Conservation (phyloP, 2,329 filamentous ascomycete species). For the Monilinia fructigena region DNA sequence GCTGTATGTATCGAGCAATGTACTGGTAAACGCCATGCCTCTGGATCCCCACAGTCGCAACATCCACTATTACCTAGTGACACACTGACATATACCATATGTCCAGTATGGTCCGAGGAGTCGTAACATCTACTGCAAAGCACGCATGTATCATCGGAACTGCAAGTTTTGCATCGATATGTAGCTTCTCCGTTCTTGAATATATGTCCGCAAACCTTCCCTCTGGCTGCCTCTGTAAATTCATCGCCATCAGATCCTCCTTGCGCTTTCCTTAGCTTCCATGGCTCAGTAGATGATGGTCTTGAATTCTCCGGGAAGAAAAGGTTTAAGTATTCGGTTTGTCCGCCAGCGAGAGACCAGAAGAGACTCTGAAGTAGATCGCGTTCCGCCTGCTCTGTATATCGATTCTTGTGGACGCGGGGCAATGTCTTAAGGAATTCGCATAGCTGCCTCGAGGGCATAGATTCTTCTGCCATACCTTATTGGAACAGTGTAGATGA, state of each 20-base stretch:
- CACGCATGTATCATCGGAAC: slow-evolving; percentile 91
- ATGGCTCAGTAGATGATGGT: slow-evolving; percentile 52
- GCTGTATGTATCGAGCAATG: slow-evolving; percentile 92
- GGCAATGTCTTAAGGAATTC: slow-evolving; percentile 79
- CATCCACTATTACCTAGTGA: slow-evolving; percentile 91
- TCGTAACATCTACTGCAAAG: slow-evolving; percentile 94
- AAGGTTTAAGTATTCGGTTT: slow-evolving; percentile 69
- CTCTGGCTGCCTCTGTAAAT: slow-evolving; percentile 86
- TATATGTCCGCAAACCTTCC: slow-evolving; percentile 95
- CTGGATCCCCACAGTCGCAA: slow-evolving; percentile 94
- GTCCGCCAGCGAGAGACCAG: slow-evolving; percentile 76
- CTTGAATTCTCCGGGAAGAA: slow-evolving; percentile 75
- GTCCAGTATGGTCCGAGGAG: slow-evolving; percentile 88
- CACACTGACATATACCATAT: slow-evolving; percentile 85
- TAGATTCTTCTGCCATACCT: slow-evolving; percentile 23
- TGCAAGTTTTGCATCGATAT: slow-evolving; percentile 92
- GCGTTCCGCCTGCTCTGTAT: slow-evolving; percentile 66
- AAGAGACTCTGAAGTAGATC: slow-evolving; percentile 80
- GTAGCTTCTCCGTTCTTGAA: slow-evolving; percentile 93
- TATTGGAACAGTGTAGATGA: background rate
- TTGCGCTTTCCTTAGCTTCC: slow-evolving; percentile 84
- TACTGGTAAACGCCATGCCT: slow-evolving; percentile 86
- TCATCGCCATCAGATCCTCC: slow-evolving; percentile 92
- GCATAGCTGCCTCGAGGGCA: slow-evolving; percentile 70
- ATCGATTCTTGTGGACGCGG: slow-evolving; percentile 69